Conservation (phyloP, 768 basidiomycete genomes). For the Tricholoma matsutake region DNA sequence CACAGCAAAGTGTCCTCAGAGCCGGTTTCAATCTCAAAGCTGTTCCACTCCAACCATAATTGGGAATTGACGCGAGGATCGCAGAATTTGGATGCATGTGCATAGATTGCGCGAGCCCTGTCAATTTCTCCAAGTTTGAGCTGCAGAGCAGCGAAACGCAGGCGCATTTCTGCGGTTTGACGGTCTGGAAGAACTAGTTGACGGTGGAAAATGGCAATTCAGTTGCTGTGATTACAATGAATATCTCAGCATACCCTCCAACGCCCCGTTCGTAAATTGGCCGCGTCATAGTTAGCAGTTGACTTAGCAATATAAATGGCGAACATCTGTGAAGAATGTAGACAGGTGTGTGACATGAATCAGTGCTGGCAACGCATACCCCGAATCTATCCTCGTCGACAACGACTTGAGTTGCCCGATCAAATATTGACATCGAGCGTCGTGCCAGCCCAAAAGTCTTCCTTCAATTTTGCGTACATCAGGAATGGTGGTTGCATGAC, state of each 20-base stretch:
- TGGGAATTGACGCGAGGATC: conserved; percentile 88
- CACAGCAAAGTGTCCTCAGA: conserved; percentile 98
- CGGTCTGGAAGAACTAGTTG: conserved; percentile 73
- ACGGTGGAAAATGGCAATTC: not conserved
- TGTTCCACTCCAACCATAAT: conserved; percentile 98
- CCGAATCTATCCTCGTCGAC: conserved; percentile 93
- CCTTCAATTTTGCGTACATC: conserved; percentile 93
- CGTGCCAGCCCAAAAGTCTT: conserved; percentile 94
- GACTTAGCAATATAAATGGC: no score
- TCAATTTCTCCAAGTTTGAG: conserved; percentile 99
- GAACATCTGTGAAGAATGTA: conserved; percentile 67
- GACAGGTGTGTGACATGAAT: conserved; percentile 1
- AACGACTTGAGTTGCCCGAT: conserved; percentile 86
- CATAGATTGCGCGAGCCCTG: conserved; percentile 92
- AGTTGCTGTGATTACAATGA: not conserved
- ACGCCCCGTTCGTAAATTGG: conserved; percentile 94
- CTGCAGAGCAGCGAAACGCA: conserved; percentile 93
- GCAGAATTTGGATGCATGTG: conserved; percentile 98
- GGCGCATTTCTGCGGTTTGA: conserved; percentile 96
- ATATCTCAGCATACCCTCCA: conserved; percentile 52
- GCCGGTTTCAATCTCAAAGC: conserved; percentile 97
- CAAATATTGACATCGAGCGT: conserved; percentile 93
- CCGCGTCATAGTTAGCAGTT: conserved; percentile 91
- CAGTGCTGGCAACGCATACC: conserved; percentile 43
- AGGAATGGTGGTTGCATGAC: conserved; percentile 89